These are phyloP conservation scores for Debaryomycetaceae sp. DNA, from an alignment of 1,139 yeast species.

Conservation along the genomic window DNA sequence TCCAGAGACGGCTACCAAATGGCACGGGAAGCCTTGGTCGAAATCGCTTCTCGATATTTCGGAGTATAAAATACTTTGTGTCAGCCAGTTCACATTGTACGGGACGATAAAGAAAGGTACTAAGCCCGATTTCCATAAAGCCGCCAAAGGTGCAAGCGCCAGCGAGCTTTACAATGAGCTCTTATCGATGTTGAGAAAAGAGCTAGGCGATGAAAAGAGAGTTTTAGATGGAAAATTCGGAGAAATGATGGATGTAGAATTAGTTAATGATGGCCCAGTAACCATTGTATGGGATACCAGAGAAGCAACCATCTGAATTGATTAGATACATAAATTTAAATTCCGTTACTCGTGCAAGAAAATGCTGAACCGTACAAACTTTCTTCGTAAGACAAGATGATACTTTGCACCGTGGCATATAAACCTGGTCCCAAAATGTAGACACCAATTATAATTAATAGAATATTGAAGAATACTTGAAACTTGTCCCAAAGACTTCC, in stretches of 20 bases:
- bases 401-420: conserved; percentile 53
- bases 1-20: conserved; percentile 34
- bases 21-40: conserved; percentile 63
- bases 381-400: conserved; percentile 44
- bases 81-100: conserved; percentile 86
- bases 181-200: conserved; percentile 43
- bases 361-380: conserved; percentile 49
- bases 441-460: conserved; percentile 44
- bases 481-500: conserved; percentile 21
- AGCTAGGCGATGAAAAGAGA: conserved; percentile 54
- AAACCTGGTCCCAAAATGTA: conserved; percentile 59
- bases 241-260: conserved; percentile 92
- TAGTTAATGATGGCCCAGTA: conserved; percentile 84
- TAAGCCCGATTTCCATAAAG: conserved; percentile 89
- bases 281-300: conserved; percentile 70
- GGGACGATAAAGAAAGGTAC: conserved; percentile 86
- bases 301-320: conserved; percentile 17
- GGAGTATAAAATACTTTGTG: conserved; percentile 43
- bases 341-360: conserved; percentile 46
- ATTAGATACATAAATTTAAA: conserved; percentile 7
- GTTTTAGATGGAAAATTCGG: conserved; percentile 91
- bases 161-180: conserved; percentile 63
- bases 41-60: conserved; percentile 30
- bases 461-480: conserved; percentile 32
- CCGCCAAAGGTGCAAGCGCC: conserved; percentile 81